Evolutionary conservation across 805 yeast genomes (phyloP), one percentile per base, ranked within the genome.

Genomic region (Maudiozyma barnettii): DNA sequence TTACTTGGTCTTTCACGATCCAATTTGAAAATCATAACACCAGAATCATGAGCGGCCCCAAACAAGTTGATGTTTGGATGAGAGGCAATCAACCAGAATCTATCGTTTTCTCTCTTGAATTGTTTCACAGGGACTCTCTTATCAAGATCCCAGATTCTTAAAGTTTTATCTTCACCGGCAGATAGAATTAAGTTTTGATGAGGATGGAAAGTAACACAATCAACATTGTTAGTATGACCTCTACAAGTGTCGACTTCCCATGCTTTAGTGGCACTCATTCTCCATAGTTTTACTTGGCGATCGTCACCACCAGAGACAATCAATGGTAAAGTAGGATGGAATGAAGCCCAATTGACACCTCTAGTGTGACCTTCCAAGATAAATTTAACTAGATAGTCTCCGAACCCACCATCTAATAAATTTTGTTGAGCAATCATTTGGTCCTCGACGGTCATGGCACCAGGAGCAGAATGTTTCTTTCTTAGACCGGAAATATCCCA

Each of bases 181-280:
- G 98, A 90, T 45, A 93, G 72, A 54, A 93, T 89, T 62, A 91
- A 72, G 58, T 93, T 96, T 67, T 88, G 93, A 53, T 81, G 80
- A 39, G 98, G 97, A 65, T 93, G 96, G 78, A 95, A 95, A 45
- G 85, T 71, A 36, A 87, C 89, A 66, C 93, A 75, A 45, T 89
- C 81, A 45, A 93, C 96, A 64, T 86, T 89, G 61, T 90, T 90
- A 26, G 96, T 86, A 68, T 93, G 99, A 48, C 99, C 99, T 62
- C 99, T 80, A 68, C 97, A 91, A 23, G 97, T 86, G 65, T 93
- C 99, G 50, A 95, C 95, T 67, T 95, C 99, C 98, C 98, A 93
- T 21, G 99, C 99, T 69, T 90, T 88, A 35, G 95, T 81, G 55
- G 93, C 96, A 60, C 89, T 82, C 96, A 89, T 88, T 69, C 98